phyloP scores from a whole-genome alignment of 1,284 basidiomycete species.

The Naganishia sp. region DNA sequence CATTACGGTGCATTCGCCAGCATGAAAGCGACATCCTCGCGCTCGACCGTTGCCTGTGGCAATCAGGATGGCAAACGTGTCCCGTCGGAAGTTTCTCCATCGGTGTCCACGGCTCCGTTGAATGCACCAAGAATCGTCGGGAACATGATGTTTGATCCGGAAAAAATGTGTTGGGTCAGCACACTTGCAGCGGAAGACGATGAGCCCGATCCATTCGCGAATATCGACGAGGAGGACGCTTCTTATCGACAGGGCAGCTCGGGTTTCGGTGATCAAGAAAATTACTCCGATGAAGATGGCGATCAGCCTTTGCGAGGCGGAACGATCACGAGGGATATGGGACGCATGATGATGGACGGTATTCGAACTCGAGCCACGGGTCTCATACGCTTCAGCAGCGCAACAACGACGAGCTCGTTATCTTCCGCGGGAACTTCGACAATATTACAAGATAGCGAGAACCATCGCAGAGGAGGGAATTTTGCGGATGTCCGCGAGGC shows the following conservation, averaged over 20 bases:
- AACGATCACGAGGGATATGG: slow-evolving; percentile 61
- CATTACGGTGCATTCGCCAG: slow-evolving; percentile 16
- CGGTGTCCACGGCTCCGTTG: slow-evolving; percentile 7
- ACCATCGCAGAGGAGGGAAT: neutral
- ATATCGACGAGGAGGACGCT: slow-evolving; percentile 17
- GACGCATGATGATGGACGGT: neutral
- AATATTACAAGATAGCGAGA: neutral
- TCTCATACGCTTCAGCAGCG: slow-evolving; percentile 63
- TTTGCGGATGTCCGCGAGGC: neutral
- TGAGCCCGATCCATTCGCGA: slow-evolving; percentile 82
- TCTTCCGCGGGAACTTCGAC: slow-evolving; percentile 30
- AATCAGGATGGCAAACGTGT: slow-evolving; percentile 13
- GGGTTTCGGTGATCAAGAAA: neutral
- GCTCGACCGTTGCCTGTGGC: neutral
- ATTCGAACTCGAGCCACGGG: neutral
- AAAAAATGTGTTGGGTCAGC: slow-evolving; percentile 90
- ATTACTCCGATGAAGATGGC: slow-evolving; percentile 75
- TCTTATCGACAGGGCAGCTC: neutral
- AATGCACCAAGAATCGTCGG: slow-evolving; percentile 71
- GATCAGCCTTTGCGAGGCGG: slow-evolving; percentile 72
- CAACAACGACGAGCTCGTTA: slow-evolving; percentile 45
- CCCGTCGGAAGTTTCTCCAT: slow-evolving; percentile 17
- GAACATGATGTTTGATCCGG: slow-evolving; percentile 95
- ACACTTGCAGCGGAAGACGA: slow-evolving; percentile 81
- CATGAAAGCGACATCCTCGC: slow-evolving; percentile 15